phyloP scores from a whole-genome alignment of 1,139 yeast species.

The Suhomyces atakaporum region DNA sequence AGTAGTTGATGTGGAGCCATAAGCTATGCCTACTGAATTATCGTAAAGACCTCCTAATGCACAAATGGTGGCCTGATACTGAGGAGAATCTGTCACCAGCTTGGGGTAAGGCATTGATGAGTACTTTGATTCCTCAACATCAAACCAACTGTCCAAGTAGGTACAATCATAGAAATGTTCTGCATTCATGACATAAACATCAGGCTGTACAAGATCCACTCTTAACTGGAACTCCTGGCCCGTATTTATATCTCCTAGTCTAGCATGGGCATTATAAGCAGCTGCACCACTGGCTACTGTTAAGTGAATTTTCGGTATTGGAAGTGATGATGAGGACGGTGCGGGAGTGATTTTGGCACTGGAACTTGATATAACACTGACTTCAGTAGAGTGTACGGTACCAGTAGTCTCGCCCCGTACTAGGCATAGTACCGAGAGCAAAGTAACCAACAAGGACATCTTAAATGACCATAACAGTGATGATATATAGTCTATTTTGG shows the following conservation, averaged over 20 bases:
- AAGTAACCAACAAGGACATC: neutral
- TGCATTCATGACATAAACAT: constrained; percentile 39
- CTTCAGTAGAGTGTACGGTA: too few species aligned
- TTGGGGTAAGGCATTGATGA: constrained; percentile 17
- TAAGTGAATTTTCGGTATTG: constrained; percentile 6
- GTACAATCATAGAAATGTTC: constrained; percentile 27
- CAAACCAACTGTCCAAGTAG: constrained; percentile 24
- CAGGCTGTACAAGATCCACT: constrained; percentile 38
- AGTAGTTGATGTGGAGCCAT: constrained; percentile 6
- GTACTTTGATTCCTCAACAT: constrained; percentile 13
- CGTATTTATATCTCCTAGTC: constrained; percentile 6
- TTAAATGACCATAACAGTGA: neutral
- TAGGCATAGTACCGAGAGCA: neutral
- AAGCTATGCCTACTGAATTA: neutral
- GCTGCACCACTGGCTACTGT: constrained; percentile 7
- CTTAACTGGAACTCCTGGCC: constrained; percentile 24
- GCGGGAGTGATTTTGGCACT: neutral
- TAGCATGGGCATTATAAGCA: constrained; percentile 10
- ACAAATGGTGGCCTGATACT: constrained; percentile 29
- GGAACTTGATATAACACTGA: too few species aligned
- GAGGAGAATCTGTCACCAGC: constrained; percentile 21
- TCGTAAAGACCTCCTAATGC: constrained; percentile 30
- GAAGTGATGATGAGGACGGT: neutral
- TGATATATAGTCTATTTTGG: too few species aligned
- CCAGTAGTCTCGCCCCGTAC: neutral